Base-by-base conservation (phyloP, 306 rosid genomes). In the Cucumis cinereus region DNA sequence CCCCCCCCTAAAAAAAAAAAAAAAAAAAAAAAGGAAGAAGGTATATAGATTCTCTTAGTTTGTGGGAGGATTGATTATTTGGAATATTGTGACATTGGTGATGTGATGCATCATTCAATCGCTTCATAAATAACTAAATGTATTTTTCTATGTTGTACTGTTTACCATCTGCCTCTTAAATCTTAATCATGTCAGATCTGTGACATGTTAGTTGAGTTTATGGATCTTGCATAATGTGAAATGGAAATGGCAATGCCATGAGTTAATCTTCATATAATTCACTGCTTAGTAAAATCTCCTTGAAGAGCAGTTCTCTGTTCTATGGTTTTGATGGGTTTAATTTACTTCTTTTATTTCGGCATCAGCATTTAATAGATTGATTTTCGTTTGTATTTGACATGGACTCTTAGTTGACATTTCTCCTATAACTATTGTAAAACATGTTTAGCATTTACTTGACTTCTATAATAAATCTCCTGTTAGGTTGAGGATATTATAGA, bases 401-500 rank as follows among this genome's bases (percentile, higher is more conserved):
- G 74, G 49, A 20, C 15, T 68, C 35, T 43, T 38, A 40, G 55
- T 23, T 14, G 74, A 69, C 22, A 45, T 69, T 23, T 45, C 38
- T 69, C n/a, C n/a, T 11, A 11, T 20, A 67, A 67, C 15, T 78
- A 50, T 35, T 24, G 38, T 19, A 68, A 38, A 70, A 1, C 76
- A 23, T 7, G 23, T 10, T 28, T 6, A 53, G 30, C 10, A 30
- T 73, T 13, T 28, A 30, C 58, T 73, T 73, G 30, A 73, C 28
- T 50, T 30, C 11, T 73, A 10, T 17, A 26, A 26, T 17, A 20
- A 73, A 16, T 54, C 62, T 24, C 26, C 22, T 23, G 8, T 64
- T 79, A 93, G 97, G 96, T 93, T 56, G 98, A 93, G 81, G 97
- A 93, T 79, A 87, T 93, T 53, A 89, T 93, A 33, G 98, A 93